Conservation (phyloP, 352 stramenopile species). For the Globisporangium uncinulatum region DNA sequence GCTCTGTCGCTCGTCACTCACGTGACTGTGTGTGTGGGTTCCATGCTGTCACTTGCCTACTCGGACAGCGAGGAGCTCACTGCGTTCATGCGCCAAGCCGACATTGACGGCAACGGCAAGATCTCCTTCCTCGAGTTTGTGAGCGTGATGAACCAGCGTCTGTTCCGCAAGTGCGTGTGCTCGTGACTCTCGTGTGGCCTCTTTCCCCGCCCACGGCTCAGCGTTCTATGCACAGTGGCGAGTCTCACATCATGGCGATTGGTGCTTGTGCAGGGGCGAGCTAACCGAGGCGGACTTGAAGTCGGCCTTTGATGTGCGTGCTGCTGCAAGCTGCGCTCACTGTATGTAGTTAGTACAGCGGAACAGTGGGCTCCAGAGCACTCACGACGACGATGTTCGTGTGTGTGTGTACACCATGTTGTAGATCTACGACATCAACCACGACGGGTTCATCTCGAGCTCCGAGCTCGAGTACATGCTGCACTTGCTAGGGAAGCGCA, state of each 20-base stretch:
- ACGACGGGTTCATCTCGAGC: slow-evolving; percentile 66
- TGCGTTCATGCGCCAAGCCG: slow-evolving; percentile 62
- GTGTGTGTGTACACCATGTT: background rate
- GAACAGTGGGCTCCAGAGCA: background rate
- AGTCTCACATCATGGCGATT: too few relatives aligned
- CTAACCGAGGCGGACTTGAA: slow-evolving; percentile 50
- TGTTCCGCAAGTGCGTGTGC: slow-evolving; percentile 45
- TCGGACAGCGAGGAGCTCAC: slow-evolving; percentile 41
- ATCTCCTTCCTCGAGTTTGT: slow-evolving; percentile 81
- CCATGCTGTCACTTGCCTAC: background rate
- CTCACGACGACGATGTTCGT: background rate
- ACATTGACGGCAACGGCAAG: slow-evolving; percentile 60
- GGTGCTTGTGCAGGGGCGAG: slow-evolving; percentile 27
- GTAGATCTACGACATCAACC: slow-evolving; percentile 65
- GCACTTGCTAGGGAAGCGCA: slow-evolving; percentile 46
- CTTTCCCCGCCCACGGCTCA: too few relatives aligned
- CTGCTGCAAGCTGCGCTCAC: background rate
- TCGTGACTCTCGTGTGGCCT: too few relatives aligned
- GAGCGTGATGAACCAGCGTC: slow-evolving; percentile 65
- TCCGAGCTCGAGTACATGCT: slow-evolving; percentile 62
- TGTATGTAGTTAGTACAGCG: background rate
- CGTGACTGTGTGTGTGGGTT: background rate
- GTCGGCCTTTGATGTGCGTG: slow-evolving; percentile 50
- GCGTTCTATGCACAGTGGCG: too few relatives aligned
- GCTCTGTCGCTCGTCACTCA: too few relatives aligned